Base-by-base conservation (phyloP, 345 rosid genomes). In the Alliaria petiolata region DNA sequence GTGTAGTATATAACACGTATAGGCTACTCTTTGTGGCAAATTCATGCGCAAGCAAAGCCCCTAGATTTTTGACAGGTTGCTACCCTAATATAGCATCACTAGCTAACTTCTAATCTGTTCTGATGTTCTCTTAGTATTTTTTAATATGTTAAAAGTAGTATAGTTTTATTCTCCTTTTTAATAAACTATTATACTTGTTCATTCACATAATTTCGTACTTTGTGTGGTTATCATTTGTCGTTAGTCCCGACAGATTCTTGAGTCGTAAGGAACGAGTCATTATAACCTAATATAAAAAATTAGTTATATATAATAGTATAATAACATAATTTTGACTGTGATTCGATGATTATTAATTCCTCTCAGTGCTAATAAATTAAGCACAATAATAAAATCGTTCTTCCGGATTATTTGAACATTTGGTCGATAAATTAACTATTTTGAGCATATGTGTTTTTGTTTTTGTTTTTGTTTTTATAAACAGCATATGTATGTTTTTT, bases 31-130 rank as follows among this genome's bases (percentile, higher is more conserved):
- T 75, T 61, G 69, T 44, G 74, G 74, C 65, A 62, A 44, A 53
- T 61, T 62, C 70, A 62, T 68, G 69, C 65, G 58, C 65, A 68
- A 68, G 74, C 74, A 68, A 68, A 52, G 72, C 60, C 74, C 49
- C 58, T 55, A 55, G 16, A 14, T 55, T 28, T 43, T 12, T 43
- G 79, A 75, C 79, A 75, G 57, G 69, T 75, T 60, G 53, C 50
- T 52, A 61, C 79, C 69, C 79, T 61, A 67, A 43, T 34, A 61
- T 62, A 68, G 74, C 65, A 68, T 66, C 67, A 58, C 65, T 75
- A 45, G 35, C 59, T 56, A 65, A 15, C 40, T 35, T 72, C 22
- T 46, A 28, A 50, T 47, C 35, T 66, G 7, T 40, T 49, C 40
- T 30, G 6, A 62, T n/a, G n/a, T n/a, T 1, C 25, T 22, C 3